A percentile compares a stretch with the other conserved stretches of the same genome.
Evolutionary conservation across 164 flowering plant genomes (phyloP).

Genomic region (Berberis vulgaris): DNA sequence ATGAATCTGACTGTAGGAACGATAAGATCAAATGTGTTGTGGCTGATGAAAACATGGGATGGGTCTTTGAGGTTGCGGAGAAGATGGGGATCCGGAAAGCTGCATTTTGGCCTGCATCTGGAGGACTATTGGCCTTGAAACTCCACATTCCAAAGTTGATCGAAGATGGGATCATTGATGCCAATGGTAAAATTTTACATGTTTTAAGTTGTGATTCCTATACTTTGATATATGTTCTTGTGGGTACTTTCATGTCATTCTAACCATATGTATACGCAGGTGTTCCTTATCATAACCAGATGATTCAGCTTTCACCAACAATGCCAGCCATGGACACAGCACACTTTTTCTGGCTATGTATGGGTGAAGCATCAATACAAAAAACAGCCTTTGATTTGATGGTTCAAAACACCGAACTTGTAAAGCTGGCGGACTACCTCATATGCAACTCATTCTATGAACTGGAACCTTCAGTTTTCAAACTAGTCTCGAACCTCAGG

Average conservation of each 20-base stretch:
- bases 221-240: not conserved
- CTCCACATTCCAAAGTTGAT: not conserved
- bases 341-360: too few species aligned
- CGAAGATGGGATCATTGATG: not conserved
- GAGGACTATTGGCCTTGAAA: not conserved
- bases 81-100: conserved; percentile 13
- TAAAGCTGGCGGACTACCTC: not conserved
- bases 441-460: conserved; percentile 5
- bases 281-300: not conserved
- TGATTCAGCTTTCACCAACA: not conserved
- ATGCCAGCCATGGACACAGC: too few species aligned
- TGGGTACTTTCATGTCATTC: not conserved
- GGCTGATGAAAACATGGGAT: conserved; percentile 3
- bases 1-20: not conserved
- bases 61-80: conserved; percentile 8
- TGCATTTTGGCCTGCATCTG: conserved; percentile 9
- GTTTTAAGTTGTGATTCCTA: not conserved
- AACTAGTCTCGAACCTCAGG: not conserved
- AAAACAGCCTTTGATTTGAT: too few species aligned
- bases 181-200: not conserved
- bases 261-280: not conserved
- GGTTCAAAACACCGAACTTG: not conserved
- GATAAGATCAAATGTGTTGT: conserved; percentile 7
- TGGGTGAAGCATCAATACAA: too few species aligned
- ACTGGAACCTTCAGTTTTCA: conserved; percentile 2